Base-by-base conservation (phyloP, 2,329 filamentous ascomycete genomes). In the Fusarium buxicola region DNA sequence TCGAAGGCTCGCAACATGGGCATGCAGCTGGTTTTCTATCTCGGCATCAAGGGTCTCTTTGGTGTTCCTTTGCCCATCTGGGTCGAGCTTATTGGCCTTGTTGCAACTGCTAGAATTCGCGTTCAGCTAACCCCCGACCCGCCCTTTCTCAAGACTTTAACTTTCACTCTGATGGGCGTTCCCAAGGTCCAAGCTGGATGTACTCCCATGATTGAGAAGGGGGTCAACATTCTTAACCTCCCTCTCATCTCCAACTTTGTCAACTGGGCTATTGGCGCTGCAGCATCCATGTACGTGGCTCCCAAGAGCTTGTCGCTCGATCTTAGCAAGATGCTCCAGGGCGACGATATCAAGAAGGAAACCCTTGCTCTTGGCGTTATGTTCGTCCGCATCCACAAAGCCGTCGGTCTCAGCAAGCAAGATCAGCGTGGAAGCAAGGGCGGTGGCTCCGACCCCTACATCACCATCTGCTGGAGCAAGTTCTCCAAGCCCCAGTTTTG, bases 401-500 rank as follows among this genome's bases (percentile, higher is more conserved):
- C 94, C 10, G 82, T 87, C 16, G 93, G 91, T 0, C 84, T 99
- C 55, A 96, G 92, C 81, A 97, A 97, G 77, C 94, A 97, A 73
- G 95, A 99, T 73, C 78, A 80, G 43, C 88, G 92, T 56, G 94
- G 93, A 35, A 94, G 89, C 70, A 85, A 89, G 48, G 91, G 92
- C 15, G 94, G 95, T 30, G 94, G 94, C 39, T 96, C 92, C 46
- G 95, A 99, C 69, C 93, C 94, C 0, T 98, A 98, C 75, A 96
- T 98, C 73, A 97, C 94, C 28, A 84, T 98, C 31, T 90, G 91
- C 35, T 98, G 96, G 81, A 96, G 92, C 71, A 97, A 98, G 76
- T 98, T 97, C 69, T 92, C 91, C 54, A 99, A 99, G 78, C 94
- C 94, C 2, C 96, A 97, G 86, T 98, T 97, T 77, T 97, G 94